Evolutionary conservation across 257 asterid genomes (phyloP).

Genomic region (Nicotiana obtusifolia): DNA sequence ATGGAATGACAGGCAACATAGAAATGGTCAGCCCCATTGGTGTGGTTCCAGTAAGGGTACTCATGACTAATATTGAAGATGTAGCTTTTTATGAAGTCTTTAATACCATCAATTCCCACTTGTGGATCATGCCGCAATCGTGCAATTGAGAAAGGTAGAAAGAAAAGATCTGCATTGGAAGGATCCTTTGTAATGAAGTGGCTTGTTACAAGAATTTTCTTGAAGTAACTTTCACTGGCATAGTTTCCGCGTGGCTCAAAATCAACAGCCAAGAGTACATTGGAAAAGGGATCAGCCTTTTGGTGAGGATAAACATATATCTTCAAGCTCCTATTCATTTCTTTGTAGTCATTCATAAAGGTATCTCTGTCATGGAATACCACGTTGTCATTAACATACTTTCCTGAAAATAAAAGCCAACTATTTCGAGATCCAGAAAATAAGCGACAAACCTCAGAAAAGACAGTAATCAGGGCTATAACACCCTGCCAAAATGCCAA

Average conservation of each 20-base stretch:
- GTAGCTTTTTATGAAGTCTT: slow-evolving; percentile 56
- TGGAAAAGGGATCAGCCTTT: slow-evolving; percentile 62
- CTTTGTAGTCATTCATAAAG: slow-evolving; percentile 55
- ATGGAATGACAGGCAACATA: slow-evolving; percentile 89
- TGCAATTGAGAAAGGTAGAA: slow-evolving; percentile 75
- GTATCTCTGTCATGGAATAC: slow-evolving; percentile 56
- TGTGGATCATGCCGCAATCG: slow-evolving; percentile 71
- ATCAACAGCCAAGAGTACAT: slow-evolving; percentile 57
- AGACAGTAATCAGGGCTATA: neutral
- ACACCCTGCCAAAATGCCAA: neutral
- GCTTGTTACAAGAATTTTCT: slow-evolving; percentile 58
- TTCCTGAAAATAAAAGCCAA: slow-evolving; percentile 33
- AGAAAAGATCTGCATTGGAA: slow-evolving; percentile 65
- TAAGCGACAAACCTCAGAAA: slow-evolving; percentile 12
- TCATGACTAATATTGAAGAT: slow-evolving; percentile 48
- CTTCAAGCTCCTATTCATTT: slow-evolving; percentile 65
- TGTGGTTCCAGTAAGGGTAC: slow-evolving; percentile 67
- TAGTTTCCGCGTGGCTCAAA: slow-evolving; percentile 77
- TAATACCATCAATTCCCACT: slow-evolving; percentile 58
- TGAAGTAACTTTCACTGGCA: slow-evolving; percentile 94
- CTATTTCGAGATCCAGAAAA: slow-evolving; percentile 16
- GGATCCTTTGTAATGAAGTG: slow-evolving; percentile 67
- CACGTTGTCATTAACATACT: slow-evolving; percentile 25
- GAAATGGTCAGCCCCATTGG: slow-evolving; percentile 87
- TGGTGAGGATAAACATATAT: slow-evolving; percentile 61